Conservation (phyloP, 352 stramenopile genomes). For the Phytophthora kernoviae region DNA sequence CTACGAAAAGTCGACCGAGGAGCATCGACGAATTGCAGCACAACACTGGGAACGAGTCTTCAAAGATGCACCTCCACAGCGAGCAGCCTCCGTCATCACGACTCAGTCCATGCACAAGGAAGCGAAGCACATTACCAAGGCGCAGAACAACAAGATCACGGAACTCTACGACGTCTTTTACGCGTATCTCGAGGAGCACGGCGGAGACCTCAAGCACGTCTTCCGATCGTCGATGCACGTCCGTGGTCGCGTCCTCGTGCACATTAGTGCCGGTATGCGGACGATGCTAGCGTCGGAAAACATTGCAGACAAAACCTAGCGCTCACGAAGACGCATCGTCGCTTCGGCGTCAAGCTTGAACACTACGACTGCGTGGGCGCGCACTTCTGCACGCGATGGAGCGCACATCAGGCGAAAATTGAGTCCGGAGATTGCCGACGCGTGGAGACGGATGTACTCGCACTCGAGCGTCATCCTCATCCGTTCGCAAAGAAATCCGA, state of each 20-base stretch:
- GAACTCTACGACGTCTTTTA: conserved; percentile 63
- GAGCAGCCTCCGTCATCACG: conserved; percentile 1
- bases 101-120: conserved; percentile 10
- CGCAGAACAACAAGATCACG: conserved; percentile 40
- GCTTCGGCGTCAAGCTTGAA: conserved; percentile 56
- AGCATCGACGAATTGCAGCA: conserved; percentile 40
- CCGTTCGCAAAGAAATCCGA: conserved; percentile 34
- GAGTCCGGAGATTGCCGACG: conserved; percentile 43
- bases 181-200: conserved; percentile 47
- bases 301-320: conserved; percentile 36
- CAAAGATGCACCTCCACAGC: conserved; percentile 26
- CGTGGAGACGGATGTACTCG: conserved; percentile 45
- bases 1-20: conserved; percentile 45
- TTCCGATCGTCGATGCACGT: conserved; percentile 62
- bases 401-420: conserved; percentile 38
- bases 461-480: conserved; percentile 57
- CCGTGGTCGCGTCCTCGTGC: conserved; percentile 47
- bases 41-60: conserved; percentile 53
- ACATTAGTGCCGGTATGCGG: conserved; percentile 63
- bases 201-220: conserved; percentile 52
- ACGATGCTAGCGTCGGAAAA: conserved; percentile 41
- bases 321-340: conserved; percentile 52
- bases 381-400: conserved; percentile 52
- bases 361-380: conserved; percentile 42
- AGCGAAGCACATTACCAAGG: conserved; percentile 32